These are phyloP conservation scores for Quaeritorhiza haematococci DNA, from an alignment of 371 early-diverging fungal species.

Conservation along the genomic window DNA sequence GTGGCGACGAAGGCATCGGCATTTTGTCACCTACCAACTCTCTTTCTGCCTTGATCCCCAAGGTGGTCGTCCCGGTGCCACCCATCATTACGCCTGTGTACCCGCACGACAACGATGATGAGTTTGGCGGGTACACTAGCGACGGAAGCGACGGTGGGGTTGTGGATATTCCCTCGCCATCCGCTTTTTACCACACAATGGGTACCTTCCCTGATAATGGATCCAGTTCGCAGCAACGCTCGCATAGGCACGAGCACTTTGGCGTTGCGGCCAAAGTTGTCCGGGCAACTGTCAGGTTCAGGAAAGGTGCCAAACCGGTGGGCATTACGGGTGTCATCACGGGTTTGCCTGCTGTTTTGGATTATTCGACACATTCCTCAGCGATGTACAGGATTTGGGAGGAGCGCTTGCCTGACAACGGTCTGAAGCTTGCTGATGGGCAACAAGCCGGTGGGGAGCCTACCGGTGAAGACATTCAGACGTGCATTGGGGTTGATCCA, in stretches of 20 bases:
- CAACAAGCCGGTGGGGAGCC: too few relatives aligned
- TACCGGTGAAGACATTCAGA: constrained; percentile 15
- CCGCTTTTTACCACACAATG: constrained; percentile 5
- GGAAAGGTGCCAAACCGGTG: too few relatives aligned
- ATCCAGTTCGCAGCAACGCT: too few relatives aligned
- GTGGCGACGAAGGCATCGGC: background rate
- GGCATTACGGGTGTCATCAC: constrained; percentile 29
- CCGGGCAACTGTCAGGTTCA: background rate
- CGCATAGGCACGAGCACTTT: too few relatives aligned
- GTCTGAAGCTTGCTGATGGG: too few relatives aligned
- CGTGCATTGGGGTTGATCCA: constrained; percentile 26
- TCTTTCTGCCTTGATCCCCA: background rate
- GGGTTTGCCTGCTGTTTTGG: constrained; percentile 34
- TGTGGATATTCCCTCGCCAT: background rate
- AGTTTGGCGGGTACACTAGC: too few relatives aligned
- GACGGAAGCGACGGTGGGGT: background rate
- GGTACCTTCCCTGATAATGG: background rate
- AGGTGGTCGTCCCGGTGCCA: too few relatives aligned
- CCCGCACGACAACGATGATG: too few relatives aligned
- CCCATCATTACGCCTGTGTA: too few relatives aligned
- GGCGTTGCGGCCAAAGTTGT: constrained; percentile 1
- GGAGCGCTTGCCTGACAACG: background rate
- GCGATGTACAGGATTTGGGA: constrained; percentile 17
- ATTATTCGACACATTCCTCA: constrained; percentile 28
- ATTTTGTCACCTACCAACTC: background rate